Percentiles rank a stretch among this genome's conserved stretches.
These are phyloP conservation scores for Candida pini DNA, from an alignment of 805 yeast species.

Conservation along the genomic window DNA sequence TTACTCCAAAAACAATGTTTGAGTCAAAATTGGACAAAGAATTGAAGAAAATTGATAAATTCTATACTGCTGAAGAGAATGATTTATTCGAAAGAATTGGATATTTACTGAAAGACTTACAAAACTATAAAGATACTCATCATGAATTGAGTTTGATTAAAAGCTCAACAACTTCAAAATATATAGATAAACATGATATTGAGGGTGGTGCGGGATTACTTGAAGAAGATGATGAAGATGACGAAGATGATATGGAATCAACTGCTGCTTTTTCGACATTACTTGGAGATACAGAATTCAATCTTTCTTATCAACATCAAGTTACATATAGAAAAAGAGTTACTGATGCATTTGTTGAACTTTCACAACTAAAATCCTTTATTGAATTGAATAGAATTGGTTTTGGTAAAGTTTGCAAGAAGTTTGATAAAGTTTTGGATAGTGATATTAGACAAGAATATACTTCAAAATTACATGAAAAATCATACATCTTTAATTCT, in stretches of 20 bases:
- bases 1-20: conserved; percentile 38
- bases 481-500: conserved; percentile 34
- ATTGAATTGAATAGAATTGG: conserved; percentile 49
- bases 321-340: conserved; percentile 41
- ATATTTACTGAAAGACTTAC: conserved; percentile 42
- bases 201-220: conserved; percentile 15
- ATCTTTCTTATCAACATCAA: conserved; percentile 43
- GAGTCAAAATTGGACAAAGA: conserved; percentile 42
- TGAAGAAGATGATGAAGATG: conserved; percentile 34
- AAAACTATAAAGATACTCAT: conserved; percentile 27
- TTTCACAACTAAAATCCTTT: conserved; percentile 44
- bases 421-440: conserved; percentile 46
- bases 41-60: conserved; percentile 45
- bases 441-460: conserved; percentile 37
- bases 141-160: conserved; percentile 17
- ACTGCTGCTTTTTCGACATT: conserved; percentile 40
- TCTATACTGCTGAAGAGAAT: conserved; percentile 42
- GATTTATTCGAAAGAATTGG: conserved; percentile 42
- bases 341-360: conserved; percentile 38
- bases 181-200: conserved; percentile 13
- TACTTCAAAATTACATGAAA: conserved; percentile 22
- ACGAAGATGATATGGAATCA: conserved; percentile 31
- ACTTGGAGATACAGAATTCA: conserved; percentile 43
- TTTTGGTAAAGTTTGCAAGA: conserved; percentile 47
- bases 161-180: conserved; percentile 18